Base-by-base conservation (phyloP, 257 asterid genomes). In the Salvia miltiorrhiza region DNA sequence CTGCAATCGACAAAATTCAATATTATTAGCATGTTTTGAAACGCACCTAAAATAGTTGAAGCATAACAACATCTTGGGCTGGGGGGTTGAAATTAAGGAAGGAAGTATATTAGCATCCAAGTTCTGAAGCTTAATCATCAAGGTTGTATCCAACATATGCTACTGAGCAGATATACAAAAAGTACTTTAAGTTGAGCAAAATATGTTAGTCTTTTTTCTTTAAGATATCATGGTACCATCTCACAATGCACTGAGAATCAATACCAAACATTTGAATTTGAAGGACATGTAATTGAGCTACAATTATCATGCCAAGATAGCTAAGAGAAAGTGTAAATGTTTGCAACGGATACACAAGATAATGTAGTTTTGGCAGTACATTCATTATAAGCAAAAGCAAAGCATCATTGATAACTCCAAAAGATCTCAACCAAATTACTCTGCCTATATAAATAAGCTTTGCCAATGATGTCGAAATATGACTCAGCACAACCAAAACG, bases 1-100 rank as follows among this genome's bases (percentile, higher is more conserved):
- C 97, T 90, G 87, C 74, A 78, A 44, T 41, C 7, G 45, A 77
- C 43, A 62, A 30, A 63, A 52, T n/a, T 20, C 54, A 40, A 50
- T 40, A 41, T 66, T 61, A 64, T 56, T 8, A 59, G 20, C 41
- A 62, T 5, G 53, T 55, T 59, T 19, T 6, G 9, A 10, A 21
- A 50, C 16, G 7, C 40, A 26, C 61, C 61, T 26, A 26, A 26
- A 54, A 24, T 19, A 17, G 53, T 6, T 21, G 28, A 17, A 50
- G 20, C 26, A 8, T 20, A 70, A 41, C 70, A 12, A 13, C 23
- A 35, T 9, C 28, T n/a, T 16, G 0, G 37, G 5, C 9, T 0
- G 19, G 19, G 11, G 55, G 0, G 35, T 24, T 37, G 61, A 21
- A 56, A 63, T 23, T 24, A 19, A 21, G 47, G n/a, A 35, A 24